Base-by-base conservation (phyloP, 345 rosid genomes). In the Diplotaxis tenuifolia region DNA sequence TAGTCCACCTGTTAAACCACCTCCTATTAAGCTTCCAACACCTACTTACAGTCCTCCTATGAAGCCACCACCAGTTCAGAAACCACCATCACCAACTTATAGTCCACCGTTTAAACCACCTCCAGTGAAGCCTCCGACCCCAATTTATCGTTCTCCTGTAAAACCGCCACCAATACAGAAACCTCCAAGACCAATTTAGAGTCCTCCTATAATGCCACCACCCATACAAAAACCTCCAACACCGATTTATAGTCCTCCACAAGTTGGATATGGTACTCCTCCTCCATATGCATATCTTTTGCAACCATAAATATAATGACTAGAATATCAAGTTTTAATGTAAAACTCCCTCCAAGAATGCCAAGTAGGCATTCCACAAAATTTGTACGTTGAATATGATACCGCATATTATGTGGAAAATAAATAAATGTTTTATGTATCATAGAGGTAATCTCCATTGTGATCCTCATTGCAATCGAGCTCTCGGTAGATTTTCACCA, bases 401-500 rank as follows among this genome's bases (percentile, higher is more conserved):
- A 52, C 28, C 25, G 42, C 68, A 50, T 74, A 34, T 59, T 23
- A 36, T 74, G 62, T 22, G 4, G 23, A 38, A 7, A 49, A 67
- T 74, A 74, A 74, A 74, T 67, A 67, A 74, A 67, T 25, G 66
- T 74, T 67, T 28, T 60, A 57, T 18, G 19, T 47, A 50, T 67
- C 16, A 10, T 32, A 31, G 19, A 27, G 40, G 32, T 21, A 2
- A 50, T 31, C 8, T 72, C 34, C 4, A 15, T 25, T 52, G 25
- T 23, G 53, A 10, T 16, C 29, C 21, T 4, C 11, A 10, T 55
- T 23, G 15, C 18, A 54, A 21, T 34, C 27, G 14, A 50, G 8
- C 18, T 71, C 34, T 29, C 6, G 34, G 9, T 29, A 8, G 9
- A 29, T 29, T 5, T 29, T n/a, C 28, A 25, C 28, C 9, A 29